Evolutionary conservation across 371 early-diverging fungal genomes (phyloP).

Genomic region (Chytridium lagenaria): DNA sequence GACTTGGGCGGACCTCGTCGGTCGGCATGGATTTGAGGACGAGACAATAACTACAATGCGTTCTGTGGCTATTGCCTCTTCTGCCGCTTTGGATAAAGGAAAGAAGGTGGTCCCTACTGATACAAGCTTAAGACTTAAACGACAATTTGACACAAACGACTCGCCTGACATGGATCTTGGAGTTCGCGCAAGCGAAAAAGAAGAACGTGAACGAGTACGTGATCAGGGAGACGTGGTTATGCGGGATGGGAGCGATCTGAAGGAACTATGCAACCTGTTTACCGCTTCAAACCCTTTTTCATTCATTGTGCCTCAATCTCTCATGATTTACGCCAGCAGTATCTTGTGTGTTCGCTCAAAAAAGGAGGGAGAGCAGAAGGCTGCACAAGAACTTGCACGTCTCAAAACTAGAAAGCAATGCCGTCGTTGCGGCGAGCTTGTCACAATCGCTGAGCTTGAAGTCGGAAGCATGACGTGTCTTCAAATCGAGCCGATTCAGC

Average conservation of each 20-base stretch:
- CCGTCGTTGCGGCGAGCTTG: not conserved
- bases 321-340: not conserved
- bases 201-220: not conserved
- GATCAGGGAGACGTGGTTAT: not conserved
- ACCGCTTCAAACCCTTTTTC: not conserved
- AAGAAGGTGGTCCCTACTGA: not conserved
- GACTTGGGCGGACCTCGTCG: not conserved
- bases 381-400: not conserved
- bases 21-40: conserved; percentile 4
- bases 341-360: not conserved
- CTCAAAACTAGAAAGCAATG: not conserved
- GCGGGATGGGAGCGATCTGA: not conserved
- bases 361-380: not conserved
- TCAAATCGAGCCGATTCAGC: not conserved
- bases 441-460: conserved; percentile 13
- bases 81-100: not conserved
- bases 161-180: not conserved
- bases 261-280: not conserved
- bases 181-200: not conserved
- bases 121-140: not conserved
- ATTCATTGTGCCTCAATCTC: not conserved
- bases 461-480: not conserved
- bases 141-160: not conserved
- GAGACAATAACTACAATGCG: not conserved
- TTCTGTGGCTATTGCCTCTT: not conserved